Percentiles rank a stretch among this genome's conserved stretches.
These are phyloP conservation scores for Geotrichum restrictum DNA, from an alignment of 1,139 yeast genomes.

Conservation along the genomic window DNA sequence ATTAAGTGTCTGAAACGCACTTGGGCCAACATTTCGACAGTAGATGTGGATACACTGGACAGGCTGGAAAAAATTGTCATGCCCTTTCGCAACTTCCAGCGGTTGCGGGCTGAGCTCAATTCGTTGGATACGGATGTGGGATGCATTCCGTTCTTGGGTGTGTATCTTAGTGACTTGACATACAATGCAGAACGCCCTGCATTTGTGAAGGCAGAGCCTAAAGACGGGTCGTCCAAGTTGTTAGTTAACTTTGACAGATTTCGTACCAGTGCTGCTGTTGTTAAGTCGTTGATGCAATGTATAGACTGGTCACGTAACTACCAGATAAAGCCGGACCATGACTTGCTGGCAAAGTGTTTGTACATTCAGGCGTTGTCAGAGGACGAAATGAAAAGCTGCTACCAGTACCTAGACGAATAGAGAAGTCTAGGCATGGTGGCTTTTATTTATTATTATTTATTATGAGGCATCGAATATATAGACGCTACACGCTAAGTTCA, in stretches of 20 bases:
- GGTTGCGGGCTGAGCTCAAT: conserved; percentile 60
- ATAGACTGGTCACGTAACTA: conserved; percentile 81
- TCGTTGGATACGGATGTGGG: conserved; percentile 62
- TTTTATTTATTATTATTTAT: background rate
- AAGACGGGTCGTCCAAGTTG: background rate
- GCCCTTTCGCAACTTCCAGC: conserved; percentile 62
- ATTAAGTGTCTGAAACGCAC: conserved; percentile 58
- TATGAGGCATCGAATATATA: background rate
- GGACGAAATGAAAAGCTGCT: conserved; percentile 62
- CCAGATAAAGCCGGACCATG: conserved; percentile 47
- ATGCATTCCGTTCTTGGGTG: conserved; percentile 84
- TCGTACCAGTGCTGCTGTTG: conserved; percentile 71
- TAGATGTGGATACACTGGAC: conserved; percentile 42
- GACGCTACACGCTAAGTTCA: background rate
- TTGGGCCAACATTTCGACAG: conserved; percentile 60
- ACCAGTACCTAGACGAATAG: conserved; percentile 13
- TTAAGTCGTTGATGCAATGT: conserved; percentile 72
- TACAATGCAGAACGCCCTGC: conserved; percentile 65
- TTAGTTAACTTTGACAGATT: conserved; percentile 70
- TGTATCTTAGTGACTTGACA: conserved; percentile 77
- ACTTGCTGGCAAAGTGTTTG: conserved; percentile 73
- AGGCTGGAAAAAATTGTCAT: conserved; percentile 50
- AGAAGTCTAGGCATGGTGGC: background rate
- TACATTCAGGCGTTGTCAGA: conserved; percentile 73
- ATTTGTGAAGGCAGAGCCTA: conserved; percentile 17